phyloP scores from a whole-genome alignment of 2,329 filamentous ascomycete genomes.

The Escovopsis sp. region DNA sequence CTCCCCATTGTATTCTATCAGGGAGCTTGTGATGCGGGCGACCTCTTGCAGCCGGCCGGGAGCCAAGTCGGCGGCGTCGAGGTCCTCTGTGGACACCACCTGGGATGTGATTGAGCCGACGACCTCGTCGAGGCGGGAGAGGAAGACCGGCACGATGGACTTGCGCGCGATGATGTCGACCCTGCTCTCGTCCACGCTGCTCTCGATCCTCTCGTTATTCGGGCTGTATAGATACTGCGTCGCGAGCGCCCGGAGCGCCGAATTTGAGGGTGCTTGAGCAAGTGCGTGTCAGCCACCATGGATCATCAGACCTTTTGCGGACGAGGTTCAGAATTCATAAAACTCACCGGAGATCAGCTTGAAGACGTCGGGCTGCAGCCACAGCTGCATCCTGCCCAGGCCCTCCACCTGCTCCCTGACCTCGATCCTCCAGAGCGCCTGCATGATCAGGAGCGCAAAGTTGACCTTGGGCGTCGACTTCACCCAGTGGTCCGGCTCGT shows the following conservation, averaged over 20 bases:
- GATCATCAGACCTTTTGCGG: neutral
- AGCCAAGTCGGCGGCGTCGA: constrained; percentile 9
- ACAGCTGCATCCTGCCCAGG: constrained; percentile 26
- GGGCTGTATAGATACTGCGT: constrained; percentile 18
- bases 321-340: no score
- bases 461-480: constrained; percentile 23
- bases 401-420: constrained; percentile 29
- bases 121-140: constrained; percentile 22
- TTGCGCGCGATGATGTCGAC: constrained; percentile 19
- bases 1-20: constrained; percentile 9
- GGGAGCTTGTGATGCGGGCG: constrained; percentile 19
- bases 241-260: constrained; percentile 15
- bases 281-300: neutral
- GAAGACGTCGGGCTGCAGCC: constrained; percentile 26
- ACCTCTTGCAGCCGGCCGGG: constrained; percentile 16
- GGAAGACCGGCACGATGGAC: constrained; percentile 15
- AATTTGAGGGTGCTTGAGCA: constrained; percentile 7
- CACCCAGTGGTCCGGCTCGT: constrained; percentile 8
- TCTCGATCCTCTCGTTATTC: constrained; percentile 17
- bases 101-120: constrained; percentile 13
- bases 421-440: constrained; percentile 34
- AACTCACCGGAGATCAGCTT: constrained; percentile 30
- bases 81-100: constrained; percentile 12
- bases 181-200: constrained; percentile 8
- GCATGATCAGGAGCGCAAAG: constrained; percentile 29